A percentile compares a stretch with the other conserved stretches of the same genome.
Evolutionary conservation across 2,329 filamentous ascomycete species (phyloP).

Genomic region (Botrytis pseudocinerea): DNA sequence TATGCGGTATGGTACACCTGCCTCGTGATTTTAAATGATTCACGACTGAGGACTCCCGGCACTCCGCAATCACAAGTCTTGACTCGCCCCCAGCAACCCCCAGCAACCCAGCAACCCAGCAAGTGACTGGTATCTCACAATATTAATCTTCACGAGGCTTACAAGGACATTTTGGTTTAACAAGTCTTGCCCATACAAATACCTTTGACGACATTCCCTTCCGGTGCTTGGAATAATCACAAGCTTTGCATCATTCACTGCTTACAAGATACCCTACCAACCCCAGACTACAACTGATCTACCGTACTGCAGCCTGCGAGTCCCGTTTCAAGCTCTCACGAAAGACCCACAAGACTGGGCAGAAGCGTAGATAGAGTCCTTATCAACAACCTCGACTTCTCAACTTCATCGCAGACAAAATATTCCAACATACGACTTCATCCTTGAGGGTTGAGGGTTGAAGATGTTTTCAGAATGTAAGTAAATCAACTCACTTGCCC

Average conservation of each 20-base stretch:
- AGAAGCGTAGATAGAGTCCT: slow-evolving; percentile 1
- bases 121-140: slow-evolving; percentile 24
- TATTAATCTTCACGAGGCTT: background rate
- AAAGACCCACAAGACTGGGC: slow-evolving; percentile 11
- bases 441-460: slow-evolving; percentile 12
- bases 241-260: slow-evolving; percentile 13
- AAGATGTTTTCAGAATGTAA: slow-evolving; percentile 43
- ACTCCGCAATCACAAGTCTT: slow-evolving; percentile 1
- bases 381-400: slow-evolving; percentile 19
- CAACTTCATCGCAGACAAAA: slow-evolving; percentile 14
- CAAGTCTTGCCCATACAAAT: background rate
- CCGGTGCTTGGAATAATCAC: background rate
- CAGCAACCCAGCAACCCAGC: background rate
- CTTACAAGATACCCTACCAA: background rate
- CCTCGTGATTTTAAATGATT: slow-evolving; percentile 13
- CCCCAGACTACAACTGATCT: slow-evolving; percentile 8
- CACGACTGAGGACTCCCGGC: background rate
- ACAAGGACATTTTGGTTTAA: background rate
- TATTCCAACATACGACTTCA: background rate
- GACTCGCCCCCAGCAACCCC: slow-evolving; percentile 9
- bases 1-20: background rate
- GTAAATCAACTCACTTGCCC: slow-evolving; percentile 20
- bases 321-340: background rate
- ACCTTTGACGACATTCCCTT: background rate
- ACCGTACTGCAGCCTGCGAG: background rate